Base-by-base conservation (phyloP, 345 rosid species). In the Pelargonium nanum region DNA sequence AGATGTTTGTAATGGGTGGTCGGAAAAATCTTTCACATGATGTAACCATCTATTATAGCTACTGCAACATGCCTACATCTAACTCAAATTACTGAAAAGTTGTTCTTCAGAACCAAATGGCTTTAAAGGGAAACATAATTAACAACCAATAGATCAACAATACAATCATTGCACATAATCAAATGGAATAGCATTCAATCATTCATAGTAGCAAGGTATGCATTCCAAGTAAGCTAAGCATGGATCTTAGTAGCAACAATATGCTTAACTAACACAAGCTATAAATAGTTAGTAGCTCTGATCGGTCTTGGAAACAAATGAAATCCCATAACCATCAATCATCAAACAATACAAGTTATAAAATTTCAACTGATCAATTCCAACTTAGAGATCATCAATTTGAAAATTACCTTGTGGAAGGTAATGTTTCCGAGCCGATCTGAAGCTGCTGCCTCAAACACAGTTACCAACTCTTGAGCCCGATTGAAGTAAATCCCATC, bases 401-500 rank as follows among this genome's bases (percentile, higher is more conserved):
- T 1, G 1, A 32, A 0, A 25, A 48, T 61, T 65, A 92, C 98
- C 96, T 89, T 92, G 54, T 92, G 85, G 66, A 92, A 81, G 34
- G 95, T 89, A 66, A 85, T 92, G 64, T 89, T 83, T 6, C 95
- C 98, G 40, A 68, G 72, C 64, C 66, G 70, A 68, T 92, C 98
- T 22, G 98, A 92, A 2, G 81, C 96, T 23, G 83, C 98, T 1
- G 96, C 96, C 62, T 84, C 89, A 75, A 85, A 92, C 56, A 92
- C 81, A n/a, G 93, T 85, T 24, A 92, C 81, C 74, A 87, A 66
- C 57, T 78, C 75, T 57, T 79, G 81, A 71, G 78, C 76, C 60
- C 96, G 78, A 64, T 93, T 93, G 61, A 93, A 83, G 95, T 96
- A 93, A 78, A 89, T 64, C 30, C 99, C 99, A 74, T 93, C 96